Evolutionary conservation across 176 grass and related monocot genomes (phyloP).

Genomic region (Avena sativa): DNA sequence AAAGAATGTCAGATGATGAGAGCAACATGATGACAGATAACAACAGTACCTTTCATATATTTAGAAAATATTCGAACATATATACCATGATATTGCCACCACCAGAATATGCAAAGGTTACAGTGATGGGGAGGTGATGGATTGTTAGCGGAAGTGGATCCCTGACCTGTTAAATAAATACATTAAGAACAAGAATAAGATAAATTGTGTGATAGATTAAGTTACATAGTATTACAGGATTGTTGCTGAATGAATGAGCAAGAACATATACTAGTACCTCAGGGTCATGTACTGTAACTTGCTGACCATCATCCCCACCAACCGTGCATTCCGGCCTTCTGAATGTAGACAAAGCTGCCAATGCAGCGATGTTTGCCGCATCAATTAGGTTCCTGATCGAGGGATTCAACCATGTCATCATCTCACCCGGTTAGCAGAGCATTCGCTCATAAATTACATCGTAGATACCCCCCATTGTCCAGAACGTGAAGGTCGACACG

Average conservation of each 20-base stretch:
- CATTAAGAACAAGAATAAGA: neutral
- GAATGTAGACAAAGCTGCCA: slow-evolving; percentile 84
- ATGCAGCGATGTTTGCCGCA: slow-evolving; percentile 86
- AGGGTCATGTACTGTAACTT: slow-evolving; percentile 83
- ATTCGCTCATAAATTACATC: slow-evolving; percentile 17
- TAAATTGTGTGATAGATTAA: neutral
- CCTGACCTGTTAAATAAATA: slow-evolving; percentile 65
- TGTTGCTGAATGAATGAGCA: neutral
- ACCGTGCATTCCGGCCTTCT: slow-evolving; percentile 79
- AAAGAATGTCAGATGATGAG: neutral
- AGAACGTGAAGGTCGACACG: slow-evolving; percentile 94
- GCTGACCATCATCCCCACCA: slow-evolving; percentile 79
- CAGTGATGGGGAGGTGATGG: slow-evolving; percentile 78
- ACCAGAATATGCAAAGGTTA: slow-evolving; percentile 87
- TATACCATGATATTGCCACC: slow-evolving; percentile 72
- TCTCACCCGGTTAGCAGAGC: neutral
- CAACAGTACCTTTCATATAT: neutral
- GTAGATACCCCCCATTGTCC: slow-evolving; percentile 97
- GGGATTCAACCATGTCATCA: neutral
- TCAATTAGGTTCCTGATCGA: slow-evolving; percentile 83
- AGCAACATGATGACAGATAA: neutral
- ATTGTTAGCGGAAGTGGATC: slow-evolving; percentile 86
- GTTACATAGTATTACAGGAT: too few relatives aligned
- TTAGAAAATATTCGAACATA: slow-evolving; percentile 47
- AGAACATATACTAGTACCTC: slow-evolving; percentile 41